Evolutionary conservation across 352 stramenopile species (phyloP).

Genomic region (Globisporangium uncinulatum): DNA sequence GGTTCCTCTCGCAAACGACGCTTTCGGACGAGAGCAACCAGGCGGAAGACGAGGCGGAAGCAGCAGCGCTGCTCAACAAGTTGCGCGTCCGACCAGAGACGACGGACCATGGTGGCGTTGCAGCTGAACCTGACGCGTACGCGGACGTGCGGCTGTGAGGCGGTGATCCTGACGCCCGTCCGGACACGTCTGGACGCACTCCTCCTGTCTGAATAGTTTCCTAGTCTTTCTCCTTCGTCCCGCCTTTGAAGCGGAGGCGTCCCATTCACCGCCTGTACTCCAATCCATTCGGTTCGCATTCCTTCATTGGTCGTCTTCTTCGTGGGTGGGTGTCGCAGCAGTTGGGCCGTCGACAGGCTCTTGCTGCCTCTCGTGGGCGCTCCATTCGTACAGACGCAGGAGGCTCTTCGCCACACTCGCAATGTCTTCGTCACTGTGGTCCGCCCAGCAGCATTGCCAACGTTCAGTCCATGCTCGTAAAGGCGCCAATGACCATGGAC

Average conservation of each 20-base stretch:
- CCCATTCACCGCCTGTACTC: background rate
- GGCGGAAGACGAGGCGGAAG: constrained; percentile 14
- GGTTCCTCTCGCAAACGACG: constrained; percentile 37
- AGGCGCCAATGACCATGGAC: background rate
- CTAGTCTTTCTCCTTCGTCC: background rate
- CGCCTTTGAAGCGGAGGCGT: background rate
- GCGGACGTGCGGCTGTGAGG: constrained; percentile 51
- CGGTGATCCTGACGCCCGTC: too few relatives aligned
- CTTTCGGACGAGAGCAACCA: constrained; percentile 34
- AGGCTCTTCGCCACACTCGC: constrained; percentile 17
- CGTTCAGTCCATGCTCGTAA: too few relatives aligned
- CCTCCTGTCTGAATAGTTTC: background rate
- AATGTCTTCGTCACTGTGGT: constrained; percentile 41
- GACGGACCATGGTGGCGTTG: constrained; percentile 10
- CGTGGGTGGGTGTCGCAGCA: too few relatives aligned
- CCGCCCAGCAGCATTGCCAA: background rate
- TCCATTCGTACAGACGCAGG: constrained; percentile 16
- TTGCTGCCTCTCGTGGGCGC: background rate
- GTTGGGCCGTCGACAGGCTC: background rate
- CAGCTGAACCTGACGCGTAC: constrained; percentile 25
- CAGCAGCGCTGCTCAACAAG: constrained; percentile 20
- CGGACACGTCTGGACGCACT: background rate
- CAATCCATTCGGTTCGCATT: background rate
- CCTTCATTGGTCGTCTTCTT: background rate
- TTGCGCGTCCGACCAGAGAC: constrained; percentile 13